Conservation (phyloP, 2,329 filamentous ascomycete species). For the Meredithiella fracta region DNA sequence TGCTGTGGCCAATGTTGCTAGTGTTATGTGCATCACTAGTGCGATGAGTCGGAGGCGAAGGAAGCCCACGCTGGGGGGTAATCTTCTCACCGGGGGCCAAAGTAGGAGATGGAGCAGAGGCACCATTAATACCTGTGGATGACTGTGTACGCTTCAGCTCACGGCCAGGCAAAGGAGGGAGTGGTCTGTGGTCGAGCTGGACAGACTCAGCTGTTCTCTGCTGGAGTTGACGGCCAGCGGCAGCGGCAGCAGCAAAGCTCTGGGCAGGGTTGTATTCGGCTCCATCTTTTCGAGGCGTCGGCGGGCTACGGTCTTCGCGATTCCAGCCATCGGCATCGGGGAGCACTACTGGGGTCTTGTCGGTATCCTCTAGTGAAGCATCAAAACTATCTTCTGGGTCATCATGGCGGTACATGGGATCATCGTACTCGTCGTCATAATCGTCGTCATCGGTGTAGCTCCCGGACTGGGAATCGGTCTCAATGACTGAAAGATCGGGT, state of each 20-base stretch:
- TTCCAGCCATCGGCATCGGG: slow-evolving; percentile 72
- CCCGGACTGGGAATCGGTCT: slow-evolving; percentile 76
- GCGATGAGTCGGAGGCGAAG: slow-evolving; percentile 52
- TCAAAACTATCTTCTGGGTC: slow-evolving; percentile 76
- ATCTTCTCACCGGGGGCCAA: slow-evolving; percentile 46
- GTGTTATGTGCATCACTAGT: slow-evolving; percentile 60
- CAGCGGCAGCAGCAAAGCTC: slow-evolving; percentile 23
- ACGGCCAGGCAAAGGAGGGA: slow-evolving; percentile 65
- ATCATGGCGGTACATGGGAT: slow-evolving; percentile 29
- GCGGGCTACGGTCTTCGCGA: slow-evolving; percentile 38
- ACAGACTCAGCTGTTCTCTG: slow-evolving; percentile 52
- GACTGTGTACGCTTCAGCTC: slow-evolving; percentile 18
- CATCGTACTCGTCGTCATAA: slow-evolving; percentile 56
- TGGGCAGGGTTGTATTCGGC: slow-evolving; percentile 44
- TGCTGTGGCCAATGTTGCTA: slow-evolving; percentile 44
- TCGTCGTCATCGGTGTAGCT: slow-evolving; percentile 79
- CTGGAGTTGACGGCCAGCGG: slow-evolving; percentile 36
- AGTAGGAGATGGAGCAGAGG: neutral
- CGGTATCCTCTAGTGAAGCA: slow-evolving; percentile 82
- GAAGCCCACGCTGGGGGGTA: slow-evolving; percentile 50
- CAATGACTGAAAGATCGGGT: slow-evolving; percentile 82
- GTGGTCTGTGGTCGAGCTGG: slow-evolving; percentile 64
- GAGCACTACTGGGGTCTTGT: slow-evolving; percentile 94
- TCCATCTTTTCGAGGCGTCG: slow-evolving; percentile 21
- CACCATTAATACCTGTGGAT: slow-evolving; percentile 18